Evolutionary conservation across 495 filamentous ascomycete species (phyloP).

Genomic region (Pseudevernia furfuracea): DNA sequence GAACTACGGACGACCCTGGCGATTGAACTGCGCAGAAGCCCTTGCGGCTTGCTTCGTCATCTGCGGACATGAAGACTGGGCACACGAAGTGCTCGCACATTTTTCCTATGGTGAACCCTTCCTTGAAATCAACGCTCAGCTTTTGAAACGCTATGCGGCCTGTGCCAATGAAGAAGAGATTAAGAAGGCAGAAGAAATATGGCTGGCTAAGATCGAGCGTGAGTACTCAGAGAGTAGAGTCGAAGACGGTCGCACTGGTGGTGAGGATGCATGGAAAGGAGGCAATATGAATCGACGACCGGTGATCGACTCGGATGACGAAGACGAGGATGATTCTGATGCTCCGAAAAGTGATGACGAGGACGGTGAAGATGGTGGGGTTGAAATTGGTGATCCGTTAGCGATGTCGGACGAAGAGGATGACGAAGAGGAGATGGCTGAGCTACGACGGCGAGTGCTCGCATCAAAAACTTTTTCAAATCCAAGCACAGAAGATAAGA

Average conservation of each 20-base stretch:
- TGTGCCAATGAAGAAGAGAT: slow-evolving; percentile 79
- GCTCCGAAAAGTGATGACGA: slow-evolving; percentile 45
- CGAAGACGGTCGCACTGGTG: slow-evolving; percentile 46
- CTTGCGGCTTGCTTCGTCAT: slow-evolving; percentile 88
- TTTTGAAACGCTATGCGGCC: slow-evolving; percentile 77
- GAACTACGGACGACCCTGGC: slow-evolving; percentile 93
- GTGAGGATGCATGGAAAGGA: slow-evolving; percentile 68
- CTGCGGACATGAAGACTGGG: slow-evolving; percentile 87
- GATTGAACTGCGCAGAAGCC: slow-evolving; percentile 91
- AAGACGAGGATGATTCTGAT: slow-evolving; percentile 39
- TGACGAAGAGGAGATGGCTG: slow-evolving; percentile 84
- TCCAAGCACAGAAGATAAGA: slow-evolving; percentile 44
- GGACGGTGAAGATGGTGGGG: slow-evolving; percentile 41
- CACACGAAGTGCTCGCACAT: slow-evolving; percentile 65
- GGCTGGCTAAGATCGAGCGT: slow-evolving; percentile 80
- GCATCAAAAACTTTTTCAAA: slow-evolving; percentile 80
- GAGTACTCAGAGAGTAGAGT: slow-evolving; percentile 79
- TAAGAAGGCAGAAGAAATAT: slow-evolving; percentile 75
- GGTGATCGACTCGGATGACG: slow-evolving; percentile 45
- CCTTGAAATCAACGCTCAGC: slow-evolving; percentile 72
- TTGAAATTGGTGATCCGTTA: slow-evolving; percentile 54
- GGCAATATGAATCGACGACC: slow-evolving; percentile 73
- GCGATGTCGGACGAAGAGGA: slow-evolving; percentile 73
- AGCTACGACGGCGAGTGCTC: slow-evolving; percentile 74
- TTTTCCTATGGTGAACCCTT: slow-evolving; percentile 88